Evolutionary conservation across 306 rosid genomes (phyloP), one percentile per base, ranked within the genome.

Genomic region (Biancaea sappan): DNA sequence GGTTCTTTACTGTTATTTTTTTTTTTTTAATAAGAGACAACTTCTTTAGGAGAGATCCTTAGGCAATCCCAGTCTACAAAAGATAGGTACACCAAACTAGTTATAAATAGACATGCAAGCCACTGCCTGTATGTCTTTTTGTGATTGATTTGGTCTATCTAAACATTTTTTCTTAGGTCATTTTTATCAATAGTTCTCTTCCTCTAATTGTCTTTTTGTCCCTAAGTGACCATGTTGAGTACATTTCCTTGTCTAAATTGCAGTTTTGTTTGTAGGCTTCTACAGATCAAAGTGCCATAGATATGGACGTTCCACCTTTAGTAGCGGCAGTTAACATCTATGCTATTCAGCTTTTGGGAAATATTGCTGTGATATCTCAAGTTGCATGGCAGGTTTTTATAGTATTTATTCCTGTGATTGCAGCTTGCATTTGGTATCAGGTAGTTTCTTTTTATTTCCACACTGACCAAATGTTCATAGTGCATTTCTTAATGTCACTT

Each of bases 271-370:
- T 77, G 50, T 67, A 82, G 86, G 86, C 80, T 73, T 82, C 86
- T 62, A 68, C 73, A 18, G 86, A 82, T 46, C 86, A 82, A 77
- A n/a, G n/a, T n/a, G n/a, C n/a, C n/a, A n/a, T n/a, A n/a, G n/a
- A n/a, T n/a, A n/a, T n/a, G n/a, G n/a, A 82, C n/a, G 15, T 79
- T 46, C 16, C 83, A 65, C 44, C 4, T 66, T 10, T 46, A 24
- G 10, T 40, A 35, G 68, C 79, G 54, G 56, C 48, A 47, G 13
- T 57, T 37, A 29, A 57, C 38, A 34, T 0, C 64, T 28, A 34
- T 66, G 3, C 57, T 15, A 7, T 35, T 51, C 53, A 53, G 57
- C 54, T 79, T 13, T 22, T 79, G 34, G 83, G 83, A 72, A 73
- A 31, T 35, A 37, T 79, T 46, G 56, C 38, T 22, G 83, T 79